Base-by-base conservation (phyloP, 2,329 filamentous ascomycete species). In the Orbilia blumenaviensis region DNA sequence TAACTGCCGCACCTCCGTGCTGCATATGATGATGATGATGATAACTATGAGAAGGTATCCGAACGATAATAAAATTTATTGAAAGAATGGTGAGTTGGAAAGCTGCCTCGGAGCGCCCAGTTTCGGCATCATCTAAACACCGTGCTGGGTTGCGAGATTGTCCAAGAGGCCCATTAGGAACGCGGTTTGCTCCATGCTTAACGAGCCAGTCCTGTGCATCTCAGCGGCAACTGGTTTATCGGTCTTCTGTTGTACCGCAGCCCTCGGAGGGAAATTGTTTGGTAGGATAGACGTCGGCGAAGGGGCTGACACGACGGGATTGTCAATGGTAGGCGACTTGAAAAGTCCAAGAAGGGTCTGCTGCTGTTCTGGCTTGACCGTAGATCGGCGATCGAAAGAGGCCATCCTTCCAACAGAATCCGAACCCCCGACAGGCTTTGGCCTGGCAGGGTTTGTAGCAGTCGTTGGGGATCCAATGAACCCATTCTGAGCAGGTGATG, bases 321-420 rank as follows among this genome's bases (percentile, higher is more conserved):
- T 58, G 7, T 66, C 67, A 1, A 56, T 64, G 27, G 46, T 62
- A 16, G 77, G 74, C 5, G 69, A 75, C 25, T 71, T 79, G 58
- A 80, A 80, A 41, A 80, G 78, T 1, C 78, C 79, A 3, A 80
- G 73, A 1, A 80, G 29, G 8, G 78, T 78, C 42, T 78, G 78
- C 27, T 78, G 77, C 60, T 78, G 79, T 52, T 79, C 71, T n/a
- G 66, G 78, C 21, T 78, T 80, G 9, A 79, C 50, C 8, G 78
- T 79, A 8, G 79, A 63, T 10, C 79, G 72, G 7, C 79, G 62
- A 34, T 80, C 79, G 34, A 80, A 80, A 1, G 71, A 42, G 10
- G 66, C 23, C 8, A 72, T 56, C 16, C 41, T 63, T 18, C 61
- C 64, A 44, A 50, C 62, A n/a, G 48, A 29, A 21, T 62, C 72